phyloP scores from a whole-genome alignment of 1,139 yeast genomes.

The Neolecta irregularis region DNA sequence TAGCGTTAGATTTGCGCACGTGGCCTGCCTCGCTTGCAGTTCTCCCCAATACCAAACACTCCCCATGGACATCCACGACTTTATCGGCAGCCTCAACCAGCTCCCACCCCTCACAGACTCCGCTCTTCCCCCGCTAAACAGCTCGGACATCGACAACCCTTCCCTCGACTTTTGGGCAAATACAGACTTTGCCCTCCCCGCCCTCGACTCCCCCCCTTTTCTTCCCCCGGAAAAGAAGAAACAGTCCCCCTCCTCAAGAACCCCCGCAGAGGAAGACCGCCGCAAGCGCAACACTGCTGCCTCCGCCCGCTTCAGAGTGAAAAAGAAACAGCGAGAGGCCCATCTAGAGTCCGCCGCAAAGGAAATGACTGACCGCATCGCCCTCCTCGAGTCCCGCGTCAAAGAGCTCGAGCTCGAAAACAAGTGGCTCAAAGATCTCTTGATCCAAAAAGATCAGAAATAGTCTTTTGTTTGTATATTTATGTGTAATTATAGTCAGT shows the following conservation, averaged over 20 bases:
- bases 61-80: too few relatives aligned
- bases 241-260: constrained; percentile 17
- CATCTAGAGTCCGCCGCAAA: constrained; percentile 59
- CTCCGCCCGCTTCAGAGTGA: constrained; percentile 62
- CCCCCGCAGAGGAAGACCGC: constrained; percentile 40
- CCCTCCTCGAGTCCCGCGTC: constrained; percentile 44
- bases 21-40: too few relatives aligned
- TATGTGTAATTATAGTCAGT: too few relatives aligned
- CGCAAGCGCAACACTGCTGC: constrained; percentile 69
- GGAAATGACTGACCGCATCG: constrained; percentile 47
- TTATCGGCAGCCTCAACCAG: too few relatives aligned
- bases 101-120: too few relatives aligned
- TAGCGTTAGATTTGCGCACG: too few relatives aligned
- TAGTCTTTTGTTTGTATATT: too few relatives aligned
- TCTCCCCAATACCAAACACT: too few relatives aligned
- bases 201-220: constrained; percentile 2
- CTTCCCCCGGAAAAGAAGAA: constrained; percentile 8
- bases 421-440: constrained; percentile 57
- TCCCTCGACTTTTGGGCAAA: too few relatives aligned
- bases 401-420: constrained; percentile 72
- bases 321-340: constrained; percentile 69
- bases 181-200: constrained; percentile 4
- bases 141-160: too few relatives aligned
- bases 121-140: too few relatives aligned
- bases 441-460: too few relatives aligned